Percentiles rank a stretch among this genome's conserved stretches.
Evolutionary conservation across 768 basidiomycete species (phyloP).

Genomic region (Naganishia randhawae): DNA sequence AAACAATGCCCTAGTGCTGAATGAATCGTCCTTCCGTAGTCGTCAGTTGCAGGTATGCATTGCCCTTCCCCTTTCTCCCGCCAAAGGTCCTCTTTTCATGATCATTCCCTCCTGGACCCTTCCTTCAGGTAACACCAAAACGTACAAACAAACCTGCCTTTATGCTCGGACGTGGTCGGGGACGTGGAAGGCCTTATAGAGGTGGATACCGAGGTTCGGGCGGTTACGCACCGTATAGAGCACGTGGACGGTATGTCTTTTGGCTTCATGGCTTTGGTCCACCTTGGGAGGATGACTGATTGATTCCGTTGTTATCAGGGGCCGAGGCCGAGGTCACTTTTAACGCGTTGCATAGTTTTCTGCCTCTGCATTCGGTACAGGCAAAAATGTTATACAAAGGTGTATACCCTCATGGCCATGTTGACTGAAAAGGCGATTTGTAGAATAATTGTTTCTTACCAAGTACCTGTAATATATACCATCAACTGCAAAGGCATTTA

Average conservation of each 20-base stretch:
- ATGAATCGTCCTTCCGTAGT: constrained; percentile 92
- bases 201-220: constrained; percentile 47
- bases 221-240: constrained; percentile 64
- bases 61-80: constrained; percentile 17
- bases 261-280: constrained; percentile 18
- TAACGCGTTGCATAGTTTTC: not conserved
- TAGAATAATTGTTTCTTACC: constrained; percentile 2
- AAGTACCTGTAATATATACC: not conserved
- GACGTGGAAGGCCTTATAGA: constrained; percentile 64
- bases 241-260: constrained; percentile 67
- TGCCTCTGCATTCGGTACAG: too few species aligned
- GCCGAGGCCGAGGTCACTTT: constrained; percentile 65
- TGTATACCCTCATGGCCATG: too few species aligned
- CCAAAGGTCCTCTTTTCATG: not conserved
- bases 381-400: too few species aligned
- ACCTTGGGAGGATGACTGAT: not conserved
- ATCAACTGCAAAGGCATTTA: not conserved
- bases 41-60: constrained; percentile 84
- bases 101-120: not conserved
- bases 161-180: constrained; percentile 69
- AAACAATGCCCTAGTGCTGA: constrained; percentile 83
- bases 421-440: not conserved
- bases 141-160: constrained; percentile 94
- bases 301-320: constrained; percentile 52
- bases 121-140: constrained; percentile 78